phyloP scores from a whole-genome alignment of 75 land plant genomes.

The Chamaecyparis obtusa region DNA sequence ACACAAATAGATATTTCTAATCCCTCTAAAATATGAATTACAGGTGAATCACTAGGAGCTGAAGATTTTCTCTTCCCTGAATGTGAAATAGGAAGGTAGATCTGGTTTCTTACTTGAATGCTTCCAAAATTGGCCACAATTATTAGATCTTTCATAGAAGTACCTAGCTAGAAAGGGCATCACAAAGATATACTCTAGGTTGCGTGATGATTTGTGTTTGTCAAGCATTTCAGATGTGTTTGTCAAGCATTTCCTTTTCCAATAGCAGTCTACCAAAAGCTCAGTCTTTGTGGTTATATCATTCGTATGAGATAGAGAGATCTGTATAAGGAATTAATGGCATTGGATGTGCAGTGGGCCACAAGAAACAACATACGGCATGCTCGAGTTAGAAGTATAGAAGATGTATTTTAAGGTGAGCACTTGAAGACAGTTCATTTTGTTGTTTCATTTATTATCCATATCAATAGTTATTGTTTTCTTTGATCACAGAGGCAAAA shows the following conservation, averaged over 20 bases:
- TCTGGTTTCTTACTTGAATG: not conserved
- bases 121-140: not conserved
- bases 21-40: constrained; percentile 71
- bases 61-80: not conserved
- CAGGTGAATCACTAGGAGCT: constrained; percentile 98
- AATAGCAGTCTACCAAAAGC: constrained; percentile 1
- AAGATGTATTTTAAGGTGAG: constrained; percentile 75
- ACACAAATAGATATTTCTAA: too few relatives aligned
- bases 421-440: constrained; percentile 1
- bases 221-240: too few relatives aligned
- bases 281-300: not conserved
- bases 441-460: constrained; percentile 9
- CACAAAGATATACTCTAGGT: not conserved
- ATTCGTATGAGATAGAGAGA: not conserved
- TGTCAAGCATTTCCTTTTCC: too few relatives aligned
- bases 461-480: not conserved
- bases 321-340: not conserved
- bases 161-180: too few relatives aligned
- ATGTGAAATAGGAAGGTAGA: not conserved
- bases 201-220: not conserved
- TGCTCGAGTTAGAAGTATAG: constrained; percentile 82
- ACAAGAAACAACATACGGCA: constrained; percentile 82
- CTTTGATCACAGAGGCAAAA: constrained; percentile 58
- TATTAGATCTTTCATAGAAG: too few relatives aligned
- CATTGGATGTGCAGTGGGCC: constrained; percentile 59